Base-by-base conservation (phyloP, 768 basidiomycete species). In the Lepiota brunneoincarnata region DNA sequence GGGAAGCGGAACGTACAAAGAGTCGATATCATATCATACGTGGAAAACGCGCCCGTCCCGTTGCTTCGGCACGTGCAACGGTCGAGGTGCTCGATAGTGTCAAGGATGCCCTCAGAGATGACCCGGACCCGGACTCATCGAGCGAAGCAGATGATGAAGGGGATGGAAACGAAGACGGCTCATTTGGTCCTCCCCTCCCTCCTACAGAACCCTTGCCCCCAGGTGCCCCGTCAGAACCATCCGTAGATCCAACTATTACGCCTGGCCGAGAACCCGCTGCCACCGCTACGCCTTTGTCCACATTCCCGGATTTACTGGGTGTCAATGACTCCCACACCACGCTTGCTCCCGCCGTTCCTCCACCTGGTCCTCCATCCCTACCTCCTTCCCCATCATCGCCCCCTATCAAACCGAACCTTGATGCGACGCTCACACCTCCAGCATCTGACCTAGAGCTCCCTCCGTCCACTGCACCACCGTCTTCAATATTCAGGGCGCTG, bases 81-180 rank as follows among this genome's bases (percentile, higher is more conserved):
- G 91, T 96, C 1, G 86, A 94, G 64, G 81, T 97, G 28, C 78
- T 97, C 21, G 87, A 91, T 49, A 94, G 91, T 63, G 82, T 97
- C 62, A 87, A 89, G 64, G 94, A 97, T 62, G 95, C 91, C 1
- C 90, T 97, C 64, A 80, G 79, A 48, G 91, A 56, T 44, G 67
- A 69, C 46, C 65, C 92, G 61, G 92, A 90, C 59, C 86, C 85
- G 2, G 86, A 89, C 59, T 81, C 84, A 10, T 83, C 61, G 67
- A 80, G 76, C 56, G 78, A 79, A 62, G 80, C 80, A 17, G 80
- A 81, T 54, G 79, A 81, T 57, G 80, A 81, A 66, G 78, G 75
- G 47, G 80, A 78, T 59, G 78, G 72, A 20, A 68, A 74, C 38
- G 78, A 75, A 38, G 78, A 77, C 50, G 76, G n/a, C 37, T 40